Base-by-base conservation (phyloP, 2,329 filamentous ascomycete species). In the Aspergillus chevalieri region DNA sequence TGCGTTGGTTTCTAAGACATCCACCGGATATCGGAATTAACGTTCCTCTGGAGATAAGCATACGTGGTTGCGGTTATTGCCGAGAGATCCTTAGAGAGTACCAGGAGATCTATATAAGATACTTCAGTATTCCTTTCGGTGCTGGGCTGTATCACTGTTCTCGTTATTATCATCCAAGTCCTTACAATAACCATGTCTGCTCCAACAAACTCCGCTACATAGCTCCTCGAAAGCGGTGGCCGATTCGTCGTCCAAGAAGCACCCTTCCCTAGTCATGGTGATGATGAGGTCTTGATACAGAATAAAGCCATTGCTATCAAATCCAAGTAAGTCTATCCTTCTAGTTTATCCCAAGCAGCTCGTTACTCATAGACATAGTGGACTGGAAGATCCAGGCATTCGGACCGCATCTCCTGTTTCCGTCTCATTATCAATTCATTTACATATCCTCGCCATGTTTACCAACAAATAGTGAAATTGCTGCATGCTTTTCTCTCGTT, bases 251-350 rank as follows among this genome's bases (percentile, higher is more conserved):
- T 77, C 49, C 52, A 61, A 1, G 57, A 65, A 5, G 73, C 71
- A 3, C 66, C 71, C 1, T 68, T 67, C 44, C 65, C 65, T 1
- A 50, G 59, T 14, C 63, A 72, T 0, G 64, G 64, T 0, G 51
- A 59, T 0, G 64, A 65, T 21, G 63, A 76, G 50, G 57, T 77
- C 15, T 62, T 74, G 3, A 62, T 77, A 43, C 66, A 68, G 47
- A 72, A 70, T 47, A 56, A 56, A 8, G 70, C 71, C 6, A 57
- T 73, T 2, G 72, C 71, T 1, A 65, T 77, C 53, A 76, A 76
- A 75, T 50, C 69, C 71, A 4, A 44, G 43, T 44, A 14, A 10
- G 43, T 44, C n/a, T 8, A 1, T 24, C 14, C 17, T 3, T 12
- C 6, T 9, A 5, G 7, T 30, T 44, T 12, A 10, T 3, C 10